Base-by-base conservation (phyloP, 116 monocot genomes). In the Zostera marina region DNA sequence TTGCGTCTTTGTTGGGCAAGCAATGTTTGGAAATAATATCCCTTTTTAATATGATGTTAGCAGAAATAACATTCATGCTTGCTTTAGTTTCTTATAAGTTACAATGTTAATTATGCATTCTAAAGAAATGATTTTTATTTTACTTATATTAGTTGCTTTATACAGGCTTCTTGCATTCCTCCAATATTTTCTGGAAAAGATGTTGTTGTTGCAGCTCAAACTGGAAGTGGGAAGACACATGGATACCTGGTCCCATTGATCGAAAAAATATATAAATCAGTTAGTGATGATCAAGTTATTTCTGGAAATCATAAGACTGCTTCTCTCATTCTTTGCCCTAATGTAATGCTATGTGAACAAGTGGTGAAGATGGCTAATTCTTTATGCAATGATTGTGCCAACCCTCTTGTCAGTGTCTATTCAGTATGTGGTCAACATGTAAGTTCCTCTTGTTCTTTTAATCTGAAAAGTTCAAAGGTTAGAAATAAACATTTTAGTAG, bases 221-320 rank as follows among this genome's bases (percentile, higher is more conserved):
- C 98, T 42, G 90, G 98, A 22, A 98, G 98, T 54, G 98, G 98
- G 26, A 98, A 98, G 78, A 98, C 98, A 41, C 90, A 98, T 66
- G 78, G 86, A 11, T 98, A 98, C 63, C 67, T 98, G 41, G 76
- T 89, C 20, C 98, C 98, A 52, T 67, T 98, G 64, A 70, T 98
- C 49, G 62, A 90, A 44, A 90, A 73, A 11, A 61, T 90, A 40
- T 73, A 66, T 41, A 24, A 62, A 41, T 70, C 54, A 44, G 53
- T 41, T 63, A 41, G 44, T 22, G 38, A 2, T 46, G 44, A 42
- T 48, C 22, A 67, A 52, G 66, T 13, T 46, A 22, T 20, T 66
- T 24, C 63, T 58, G 53, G 48, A 54, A 38, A 19, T 10, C 62
- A 62, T 7, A 59, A 52, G 54, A 58, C 74, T 32, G 32, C 32